These are phyloP conservation scores for Xylariaceae sp. DNA, from an alignment of 2,329 filamentous ascomycete genomes.

Conservation along the genomic window DNA sequence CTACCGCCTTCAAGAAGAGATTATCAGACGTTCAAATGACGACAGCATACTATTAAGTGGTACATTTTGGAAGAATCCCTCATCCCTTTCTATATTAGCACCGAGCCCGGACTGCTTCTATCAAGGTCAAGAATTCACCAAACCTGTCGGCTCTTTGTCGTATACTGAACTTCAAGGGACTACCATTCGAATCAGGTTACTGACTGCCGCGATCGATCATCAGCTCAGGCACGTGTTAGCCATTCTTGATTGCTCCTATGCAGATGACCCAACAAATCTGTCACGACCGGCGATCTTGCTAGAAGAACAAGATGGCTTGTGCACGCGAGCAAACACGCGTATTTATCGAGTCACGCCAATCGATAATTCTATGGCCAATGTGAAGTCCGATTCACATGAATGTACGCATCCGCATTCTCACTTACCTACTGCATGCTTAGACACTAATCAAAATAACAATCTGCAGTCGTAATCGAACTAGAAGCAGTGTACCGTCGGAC, in stretches of 20 bases:
- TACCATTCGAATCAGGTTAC: not conserved
- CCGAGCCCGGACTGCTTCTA: not conserved
- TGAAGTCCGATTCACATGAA: not conserved
- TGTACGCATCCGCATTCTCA: not conserved
- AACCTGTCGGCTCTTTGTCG: not conserved
- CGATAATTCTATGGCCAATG: not conserved
- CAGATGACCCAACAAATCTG: not conserved
- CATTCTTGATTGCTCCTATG: not conserved
- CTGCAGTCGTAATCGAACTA: not conserved
- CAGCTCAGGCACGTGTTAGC: not conserved
- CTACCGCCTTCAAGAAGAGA: conserved; percentile 7
- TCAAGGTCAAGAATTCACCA: not conserved
- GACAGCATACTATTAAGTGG: conserved; percentile 5
- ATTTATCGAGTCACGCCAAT: not conserved
- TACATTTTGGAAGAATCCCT: not conserved
- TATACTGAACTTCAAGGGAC: not conserved
- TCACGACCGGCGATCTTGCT: not conserved
- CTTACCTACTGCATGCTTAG: not conserved
- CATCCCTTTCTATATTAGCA: not conserved
- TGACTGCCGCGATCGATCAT: not conserved
- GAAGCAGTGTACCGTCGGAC: not conserved
- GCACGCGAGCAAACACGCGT: not conserved
- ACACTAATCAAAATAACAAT: not conserved
- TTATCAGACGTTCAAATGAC: conserved; percentile 5
- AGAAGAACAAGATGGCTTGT: not conserved